These are phyloP conservation scores for Claviceps maximensis DNA, from an alignment of 2,329 filamentous ascomycete genomes.

Conservation along the genomic window DNA sequence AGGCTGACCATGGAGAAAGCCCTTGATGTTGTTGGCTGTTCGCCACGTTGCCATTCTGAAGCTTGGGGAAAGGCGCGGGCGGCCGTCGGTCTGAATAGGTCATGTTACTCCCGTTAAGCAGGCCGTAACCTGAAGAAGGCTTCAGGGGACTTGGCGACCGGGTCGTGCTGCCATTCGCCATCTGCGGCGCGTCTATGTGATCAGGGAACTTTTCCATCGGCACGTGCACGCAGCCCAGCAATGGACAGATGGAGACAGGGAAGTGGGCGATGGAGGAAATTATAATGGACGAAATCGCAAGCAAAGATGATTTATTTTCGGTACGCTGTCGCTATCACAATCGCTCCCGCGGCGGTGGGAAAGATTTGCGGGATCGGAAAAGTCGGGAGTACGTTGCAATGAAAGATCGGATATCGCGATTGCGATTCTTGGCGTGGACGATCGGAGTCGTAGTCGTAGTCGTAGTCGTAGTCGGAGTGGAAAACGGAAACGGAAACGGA, in stretches of 20 bases:
- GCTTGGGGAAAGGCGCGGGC: not conserved
- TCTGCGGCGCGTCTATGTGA: constrained; percentile 29
- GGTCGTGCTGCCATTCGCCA: constrained; percentile 14
- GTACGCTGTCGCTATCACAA: not conserved
- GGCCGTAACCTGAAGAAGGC: constrained; percentile 13
- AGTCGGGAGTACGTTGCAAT: not conserved
- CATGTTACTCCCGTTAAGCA: constrained; percentile 15
- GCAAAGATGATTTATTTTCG: not conserved
- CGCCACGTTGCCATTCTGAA: constrained; percentile 1
- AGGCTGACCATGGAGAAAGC: constrained; percentile 15
- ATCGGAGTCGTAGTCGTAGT: no score
- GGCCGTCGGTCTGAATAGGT: constrained; percentile 11
- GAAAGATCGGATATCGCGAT: not conserved
- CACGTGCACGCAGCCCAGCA: not conserved
- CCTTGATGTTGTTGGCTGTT: not conserved
- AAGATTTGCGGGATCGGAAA: not conserved
- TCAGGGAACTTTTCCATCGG: constrained; percentile 47
- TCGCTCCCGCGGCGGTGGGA: not conserved
- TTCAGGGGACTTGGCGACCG: constrained; percentile 16
- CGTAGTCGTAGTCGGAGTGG: no score
- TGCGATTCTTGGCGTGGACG: not conserved
- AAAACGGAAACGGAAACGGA: no score
- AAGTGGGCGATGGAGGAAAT: not conserved
- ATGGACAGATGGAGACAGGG: not conserved
- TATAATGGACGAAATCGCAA: not conserved